phyloP scores from a whole-genome alignment of 176 grass and related monocot species.

The Coix lacrymajobi region DNA sequence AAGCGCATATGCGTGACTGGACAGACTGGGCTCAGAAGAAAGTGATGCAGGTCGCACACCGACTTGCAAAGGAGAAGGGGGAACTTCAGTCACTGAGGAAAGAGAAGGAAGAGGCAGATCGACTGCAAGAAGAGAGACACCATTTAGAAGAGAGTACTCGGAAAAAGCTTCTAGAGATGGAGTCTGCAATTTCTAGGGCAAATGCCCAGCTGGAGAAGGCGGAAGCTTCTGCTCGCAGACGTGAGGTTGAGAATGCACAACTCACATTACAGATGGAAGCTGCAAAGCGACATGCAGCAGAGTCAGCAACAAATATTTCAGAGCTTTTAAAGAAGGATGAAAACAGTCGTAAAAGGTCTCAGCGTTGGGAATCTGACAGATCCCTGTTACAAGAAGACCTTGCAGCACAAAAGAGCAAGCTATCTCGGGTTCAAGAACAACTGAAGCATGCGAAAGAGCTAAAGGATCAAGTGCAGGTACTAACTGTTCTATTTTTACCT shows the following conservation, averaged over 20 bases:
- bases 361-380: conserved; percentile 78
- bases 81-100: conserved; percentile 71
- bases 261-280: conserved; percentile 84
- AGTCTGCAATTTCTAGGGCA: conserved; percentile 74
- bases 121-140: conserved; percentile 68
- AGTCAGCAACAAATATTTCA: conserved; percentile 45
- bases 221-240: conserved; percentile 58
- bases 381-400: conserved; percentile 67
- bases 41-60: conserved; percentile 87
- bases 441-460: conserved; percentile 61
- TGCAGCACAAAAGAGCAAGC: conserved; percentile 53
- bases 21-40: conserved; percentile 94
- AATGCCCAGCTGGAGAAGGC: conserved; percentile 65
- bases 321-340: conserved; percentile 75
- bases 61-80: conserved; percentile 81
- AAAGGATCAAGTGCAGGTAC: conserved; percentile 61
- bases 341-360: conserved; percentile 68
- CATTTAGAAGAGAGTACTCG: conserved; percentile 70
- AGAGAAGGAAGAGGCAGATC: conserved; percentile 63
- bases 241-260: conserved; percentile 60
- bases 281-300: conserved; percentile 57
- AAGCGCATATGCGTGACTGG: conserved; percentile 73
- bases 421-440: conserved; percentile 48
- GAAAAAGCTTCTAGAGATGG: conserved; percentile 94
- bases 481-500: conserved; percentile 19